Conservation (phyloP, 2,329 filamentous ascomycete genomes). For the Grosmannia serpens region DNA sequence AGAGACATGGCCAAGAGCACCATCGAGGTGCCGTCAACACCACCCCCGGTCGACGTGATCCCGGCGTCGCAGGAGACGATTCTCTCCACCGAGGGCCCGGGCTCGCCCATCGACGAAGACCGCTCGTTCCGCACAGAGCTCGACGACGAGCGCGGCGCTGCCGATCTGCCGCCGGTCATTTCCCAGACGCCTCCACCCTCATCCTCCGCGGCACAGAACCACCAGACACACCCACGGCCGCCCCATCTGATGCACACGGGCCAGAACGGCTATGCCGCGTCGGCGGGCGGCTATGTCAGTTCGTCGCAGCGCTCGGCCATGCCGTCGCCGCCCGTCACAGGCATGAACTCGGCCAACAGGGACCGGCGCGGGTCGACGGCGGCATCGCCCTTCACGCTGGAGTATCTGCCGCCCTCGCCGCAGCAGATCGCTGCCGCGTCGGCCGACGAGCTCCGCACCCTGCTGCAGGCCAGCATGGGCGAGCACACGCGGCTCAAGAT, state of each 20-base stretch:
- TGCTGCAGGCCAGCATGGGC: conserved; percentile 42
- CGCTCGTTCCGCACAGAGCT: conserved; percentile 38
- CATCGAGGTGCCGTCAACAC: conserved; percentile 23
- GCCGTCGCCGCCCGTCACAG: conserved; percentile 43
- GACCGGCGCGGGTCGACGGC: conserved; percentile 9
- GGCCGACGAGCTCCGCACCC: conserved; percentile 42
- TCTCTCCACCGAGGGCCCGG: conserved; percentile 44
- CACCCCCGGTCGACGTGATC: conserved; percentile 17
- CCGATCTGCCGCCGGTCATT: conserved; percentile 31
- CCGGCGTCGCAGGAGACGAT: conserved; percentile 40
- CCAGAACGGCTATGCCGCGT: background rate
- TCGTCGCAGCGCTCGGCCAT: conserved; percentile 34
- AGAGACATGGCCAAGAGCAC: conserved; percentile 9
- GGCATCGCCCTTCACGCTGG: conserved; percentile 17
- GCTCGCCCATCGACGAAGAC: conserved; percentile 38
- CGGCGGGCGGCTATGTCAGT: conserved; percentile 17
- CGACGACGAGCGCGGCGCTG: conserved; percentile 33
- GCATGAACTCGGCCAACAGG: conserved; percentile 19
- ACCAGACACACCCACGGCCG: background rate
- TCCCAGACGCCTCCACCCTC: conserved; percentile 48
- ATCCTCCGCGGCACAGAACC: conserved; percentile 34
- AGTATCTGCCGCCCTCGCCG: conserved; percentile 35
- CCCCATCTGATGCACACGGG: background rate
- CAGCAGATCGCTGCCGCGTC: conserved; percentile 41
- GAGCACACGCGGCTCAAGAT: conserved; percentile 58